Conservation (phyloP, 192 early-diverging fungal genomes). For the Linnemannia schmuckeri region DNA sequence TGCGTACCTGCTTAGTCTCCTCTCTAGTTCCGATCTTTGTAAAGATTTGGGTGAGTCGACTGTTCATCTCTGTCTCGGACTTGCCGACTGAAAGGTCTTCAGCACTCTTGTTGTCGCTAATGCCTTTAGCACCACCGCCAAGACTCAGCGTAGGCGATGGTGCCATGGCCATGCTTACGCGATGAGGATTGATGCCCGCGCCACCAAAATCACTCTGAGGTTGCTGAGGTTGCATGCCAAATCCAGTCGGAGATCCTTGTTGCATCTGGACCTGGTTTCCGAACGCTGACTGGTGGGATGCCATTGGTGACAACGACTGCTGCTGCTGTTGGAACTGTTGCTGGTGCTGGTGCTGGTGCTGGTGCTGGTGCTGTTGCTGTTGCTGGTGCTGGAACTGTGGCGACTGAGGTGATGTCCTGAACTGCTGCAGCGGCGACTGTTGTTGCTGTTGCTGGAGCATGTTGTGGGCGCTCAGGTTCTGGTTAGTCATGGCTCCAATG, state of each 20-base stretch:
- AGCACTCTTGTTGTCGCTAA: constrained; percentile 9
- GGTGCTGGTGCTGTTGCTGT: constrained; percentile 23
- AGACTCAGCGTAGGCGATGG: constrained; percentile 14
- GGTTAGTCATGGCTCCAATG: constrained; percentile 35
- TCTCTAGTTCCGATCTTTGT: constrained; percentile 77
- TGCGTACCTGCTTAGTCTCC: constrained; percentile 71
- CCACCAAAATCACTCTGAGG: constrained; percentile 19
- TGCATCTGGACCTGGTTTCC: constrained; percentile 13
- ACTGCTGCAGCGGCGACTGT: background rate
- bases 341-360: constrained; percentile 36
- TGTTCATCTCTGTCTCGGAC: constrained; percentile 75
- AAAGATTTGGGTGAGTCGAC: constrained; percentile 76
- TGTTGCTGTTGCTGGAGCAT: constrained; percentile 42
- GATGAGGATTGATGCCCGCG: constrained; percentile 25
- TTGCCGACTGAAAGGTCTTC: constrained; percentile 35
- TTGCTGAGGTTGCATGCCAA: constrained; percentile 13
- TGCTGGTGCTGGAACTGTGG: constrained; percentile 30
- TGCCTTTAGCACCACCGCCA: background rate
- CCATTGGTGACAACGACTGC: constrained; percentile 21
- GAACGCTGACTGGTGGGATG: constrained; percentile 15
- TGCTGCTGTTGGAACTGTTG: constrained; percentile 34
- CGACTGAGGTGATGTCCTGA: constrained; percentile 23
- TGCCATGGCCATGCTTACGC: constrained; percentile 29
- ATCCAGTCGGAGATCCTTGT: constrained; percentile 16
- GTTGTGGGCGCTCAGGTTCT: constrained; percentile 27